Base-by-base conservation (phyloP, 2,329 filamentous ascomycete genomes). In the Aschersonia sp. region DNA sequence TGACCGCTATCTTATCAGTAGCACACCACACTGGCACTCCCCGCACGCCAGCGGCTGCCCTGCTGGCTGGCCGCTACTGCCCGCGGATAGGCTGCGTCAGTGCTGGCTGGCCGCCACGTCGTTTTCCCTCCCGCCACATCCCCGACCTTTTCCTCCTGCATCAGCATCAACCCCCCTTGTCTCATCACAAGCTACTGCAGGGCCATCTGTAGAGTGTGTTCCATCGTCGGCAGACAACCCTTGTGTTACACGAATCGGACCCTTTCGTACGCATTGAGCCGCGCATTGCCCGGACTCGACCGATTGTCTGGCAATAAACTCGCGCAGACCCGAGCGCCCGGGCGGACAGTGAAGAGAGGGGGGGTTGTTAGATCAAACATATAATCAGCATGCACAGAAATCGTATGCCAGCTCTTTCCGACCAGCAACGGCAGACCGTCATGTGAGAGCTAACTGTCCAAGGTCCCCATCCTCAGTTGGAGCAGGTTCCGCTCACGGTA, bases 401-500 rank as follows among this genome's bases (percentile, higher is more conserved):
- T 37, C 35, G 35, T 37, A 37, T 37, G 8, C 12, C 8, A 12
- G 4, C 35, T 37, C 12, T 12, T 37, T 37, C 12, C 12, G 8
- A 3, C 35, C 35, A 8, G 8, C 12, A 3, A 37, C 35, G 35
- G 8, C 35, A 37, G 2, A 12, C 8, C 35, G 9, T 11, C 11
- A 44, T 14, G 9, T n/a, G 14, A 10, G 40, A 42, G 9, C 50
- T 57, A 49, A 58, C 45, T 53, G 30, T 44, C 42, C n/a, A 52
- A 87, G 84, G 77, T 54, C 81, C 87, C 12, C 88, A 96, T 67
- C 86, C 84, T 12, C 79, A 96, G 54, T 80, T 98, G 44, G 85
- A 89, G 55, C 92, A 98, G 68, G 81, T 97, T 41, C 88, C 92
- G 32, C 71, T 98, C 48, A 94, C 88, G 45, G 88, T 97, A 43